These are phyloP conservation scores for Candida namnaoensis DNA, from an alignment of 805 yeast genomes.

Conservation along the genomic window DNA sequence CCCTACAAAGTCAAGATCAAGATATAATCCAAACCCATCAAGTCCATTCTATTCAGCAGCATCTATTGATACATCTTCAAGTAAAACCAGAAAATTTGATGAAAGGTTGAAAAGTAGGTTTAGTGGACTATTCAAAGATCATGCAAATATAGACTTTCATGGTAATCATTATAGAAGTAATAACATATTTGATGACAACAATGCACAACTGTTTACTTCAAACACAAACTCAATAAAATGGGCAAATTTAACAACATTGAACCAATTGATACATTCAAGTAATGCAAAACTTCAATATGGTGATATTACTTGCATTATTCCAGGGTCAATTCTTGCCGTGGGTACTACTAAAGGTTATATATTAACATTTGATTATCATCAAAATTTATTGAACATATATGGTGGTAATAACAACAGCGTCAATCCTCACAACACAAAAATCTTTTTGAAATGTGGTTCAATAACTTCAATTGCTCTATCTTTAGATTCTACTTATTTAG, in stretches of 20 bases:
- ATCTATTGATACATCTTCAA: background rate
- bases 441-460: constrained; percentile 26
- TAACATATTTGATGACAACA: background rate
- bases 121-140: constrained; percentile 3
- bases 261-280: constrained; percentile 25
- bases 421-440: background rate
- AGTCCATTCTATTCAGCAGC: background rate
- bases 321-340: constrained; percentile 41
- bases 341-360: constrained; percentile 68
- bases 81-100: constrained; percentile 8
- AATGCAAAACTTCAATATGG: constrained; percentile 34
- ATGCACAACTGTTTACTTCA: background rate
- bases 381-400: constrained; percentile 31
- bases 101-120: constrained; percentile 13
- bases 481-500: constrained; percentile 59
- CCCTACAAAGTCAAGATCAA: constrained; percentile 4
- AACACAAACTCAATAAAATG: constrained; percentile 19
- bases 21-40: background rate
- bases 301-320: constrained; percentile 34
- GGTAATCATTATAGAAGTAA: background rate
- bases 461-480: constrained; percentile 54
- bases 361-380: constrained; percentile 62
- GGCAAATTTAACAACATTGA: constrained; percentile 31
- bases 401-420: background rate
- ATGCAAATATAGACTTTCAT: constrained; percentile 1